A percentile compares a stretch with the other conserved stretches of the same genome.
phyloP scores from a whole-genome alignment of 1,284 basidiomycete genomes.

The Wolfiporia cocos region DNA sequence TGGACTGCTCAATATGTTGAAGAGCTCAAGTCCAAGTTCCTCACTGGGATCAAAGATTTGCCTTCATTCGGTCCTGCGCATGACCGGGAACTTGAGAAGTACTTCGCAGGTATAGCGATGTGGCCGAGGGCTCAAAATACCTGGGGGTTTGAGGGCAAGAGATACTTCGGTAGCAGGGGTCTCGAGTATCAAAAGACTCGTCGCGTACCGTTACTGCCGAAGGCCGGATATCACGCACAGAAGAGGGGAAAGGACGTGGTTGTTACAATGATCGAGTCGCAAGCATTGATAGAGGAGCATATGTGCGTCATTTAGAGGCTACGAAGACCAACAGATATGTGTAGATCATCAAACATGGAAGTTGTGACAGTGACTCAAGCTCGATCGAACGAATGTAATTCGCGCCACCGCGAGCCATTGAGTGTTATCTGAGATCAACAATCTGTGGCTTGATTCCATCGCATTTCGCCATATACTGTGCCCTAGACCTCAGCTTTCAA shows the following conservation, averaged over 20 bases:
- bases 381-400: no score
- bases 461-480: no score
- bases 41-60: constrained; percentile 16
- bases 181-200: constrained; percentile 15
- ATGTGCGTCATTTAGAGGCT: no score
- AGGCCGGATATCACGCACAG: not conserved
- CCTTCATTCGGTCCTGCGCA: constrained; percentile 15
- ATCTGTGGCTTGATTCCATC: no score
- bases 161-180: constrained; percentile 26
- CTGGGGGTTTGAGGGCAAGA: constrained; percentile 25
- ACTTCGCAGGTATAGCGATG: constrained; percentile 23
- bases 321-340: no score
- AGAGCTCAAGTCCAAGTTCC: constrained; percentile 20
- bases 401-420: no score
- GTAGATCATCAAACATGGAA: no score
- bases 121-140: constrained; percentile 22
- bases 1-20: constrained; percentile 24
- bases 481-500: no score
- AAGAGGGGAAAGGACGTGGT: not conserved
- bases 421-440: no score
- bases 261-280: not conserved
- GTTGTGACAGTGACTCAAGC: no score
- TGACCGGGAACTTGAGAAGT: constrained; percentile 23
- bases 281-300: no score
- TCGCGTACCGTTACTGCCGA: constrained; percentile 9